Percentiles rank a stretch among this genome's conserved stretches.
Evolutionary conservation across 164 flowering plant species (phyloP).

Genomic region (Akebia trifoliata): DNA sequence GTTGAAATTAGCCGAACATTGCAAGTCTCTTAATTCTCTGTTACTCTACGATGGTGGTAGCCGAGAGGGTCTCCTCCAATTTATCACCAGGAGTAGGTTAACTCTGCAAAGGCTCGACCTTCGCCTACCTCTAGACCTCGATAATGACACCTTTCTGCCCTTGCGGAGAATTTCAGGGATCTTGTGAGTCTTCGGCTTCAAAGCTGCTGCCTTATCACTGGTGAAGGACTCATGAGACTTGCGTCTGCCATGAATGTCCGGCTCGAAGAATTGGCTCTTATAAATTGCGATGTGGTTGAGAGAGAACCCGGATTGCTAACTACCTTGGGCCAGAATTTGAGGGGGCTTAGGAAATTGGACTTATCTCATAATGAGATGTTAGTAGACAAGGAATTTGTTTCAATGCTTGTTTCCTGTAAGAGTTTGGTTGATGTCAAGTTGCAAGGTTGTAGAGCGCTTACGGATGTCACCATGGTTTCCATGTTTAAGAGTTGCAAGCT

Average conservation of each 20-base stretch:
- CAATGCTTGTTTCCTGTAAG: conserved; percentile 62
- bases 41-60: conserved; percentile 74
- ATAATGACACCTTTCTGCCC: conserved; percentile 49
- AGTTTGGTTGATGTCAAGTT: conserved; percentile 47
- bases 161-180: conserved; percentile 38
- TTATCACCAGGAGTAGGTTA: conserved; percentile 36
- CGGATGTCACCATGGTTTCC: conserved; percentile 26
- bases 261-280: conserved; percentile 61
- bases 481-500: conserved; percentile 46
- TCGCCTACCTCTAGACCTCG: conserved; percentile 76
- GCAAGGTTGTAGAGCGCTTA: conserved; percentile 56
- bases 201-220: conserved; percentile 78
- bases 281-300: conserved; percentile 71
- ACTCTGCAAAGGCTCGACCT: conserved; percentile 49
- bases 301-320: conserved; percentile 66
- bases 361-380: conserved; percentile 69
- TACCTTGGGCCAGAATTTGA: conserved; percentile 59
- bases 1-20: conserved; percentile 43
- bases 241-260: conserved; percentile 27
- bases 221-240: conserved; percentile 50
- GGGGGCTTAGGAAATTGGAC: conserved; percentile 48
- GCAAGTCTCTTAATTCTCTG: conserved; percentile 41
- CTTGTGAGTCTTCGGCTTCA: conserved; percentile 49
- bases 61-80: conserved; percentile 46
- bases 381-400: conserved; percentile 57